Conservation (phyloP, 2,329 filamentous ascomycete genomes). For the Laburnicola sp. region DNA sequence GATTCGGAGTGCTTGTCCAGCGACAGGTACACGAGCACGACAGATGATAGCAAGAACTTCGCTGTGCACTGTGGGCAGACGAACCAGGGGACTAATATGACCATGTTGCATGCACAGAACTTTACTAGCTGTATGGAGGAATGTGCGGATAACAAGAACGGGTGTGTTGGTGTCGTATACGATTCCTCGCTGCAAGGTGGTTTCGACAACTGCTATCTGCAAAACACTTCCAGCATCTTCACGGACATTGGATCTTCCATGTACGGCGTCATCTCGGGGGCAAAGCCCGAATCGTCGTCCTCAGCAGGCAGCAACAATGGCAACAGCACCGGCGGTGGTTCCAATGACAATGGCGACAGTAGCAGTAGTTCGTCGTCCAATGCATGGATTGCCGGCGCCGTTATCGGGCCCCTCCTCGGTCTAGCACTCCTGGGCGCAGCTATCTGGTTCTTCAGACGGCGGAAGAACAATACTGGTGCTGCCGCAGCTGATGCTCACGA, state of each 20-base stretch:
- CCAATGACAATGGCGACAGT: conserved; percentile 17
- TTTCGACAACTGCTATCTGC: conserved; percentile 39
- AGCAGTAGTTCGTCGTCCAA: conserved; percentile 17
- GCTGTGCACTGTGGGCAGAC: conserved; percentile 35
- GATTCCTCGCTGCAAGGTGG: conserved; percentile 28
- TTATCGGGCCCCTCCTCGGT: conserved; percentile 4
- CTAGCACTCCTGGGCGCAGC: conserved; percentile 8
- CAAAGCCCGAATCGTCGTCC: conserved; percentile 2
- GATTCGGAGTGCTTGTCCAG: conserved; percentile 24
- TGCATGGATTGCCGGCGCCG: conserved; percentile 15
- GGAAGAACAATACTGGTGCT: background rate
- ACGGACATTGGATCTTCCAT: conserved; percentile 21
- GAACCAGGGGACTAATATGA: conserved; percentile 37
- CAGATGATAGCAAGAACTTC: conserved; percentile 25
- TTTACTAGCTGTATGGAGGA: conserved; percentile 36
- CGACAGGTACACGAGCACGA: conserved; percentile 17
- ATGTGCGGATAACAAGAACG: conserved; percentile 26
- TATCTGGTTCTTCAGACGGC: conserved; percentile 1
- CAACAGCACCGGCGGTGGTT: conserved; percentile 30
- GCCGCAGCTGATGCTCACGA: background rate
- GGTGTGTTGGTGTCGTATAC: conserved; percentile 33
- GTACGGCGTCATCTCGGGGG: conserved; percentile 24
- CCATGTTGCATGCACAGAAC: conserved; percentile 31
- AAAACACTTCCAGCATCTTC: conserved; percentile 33
- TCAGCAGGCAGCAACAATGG: conserved; percentile 31